phyloP scores from a whole-genome alignment of 148 eudicot genomes.

The Vaccinium macrocarpon region DNA sequence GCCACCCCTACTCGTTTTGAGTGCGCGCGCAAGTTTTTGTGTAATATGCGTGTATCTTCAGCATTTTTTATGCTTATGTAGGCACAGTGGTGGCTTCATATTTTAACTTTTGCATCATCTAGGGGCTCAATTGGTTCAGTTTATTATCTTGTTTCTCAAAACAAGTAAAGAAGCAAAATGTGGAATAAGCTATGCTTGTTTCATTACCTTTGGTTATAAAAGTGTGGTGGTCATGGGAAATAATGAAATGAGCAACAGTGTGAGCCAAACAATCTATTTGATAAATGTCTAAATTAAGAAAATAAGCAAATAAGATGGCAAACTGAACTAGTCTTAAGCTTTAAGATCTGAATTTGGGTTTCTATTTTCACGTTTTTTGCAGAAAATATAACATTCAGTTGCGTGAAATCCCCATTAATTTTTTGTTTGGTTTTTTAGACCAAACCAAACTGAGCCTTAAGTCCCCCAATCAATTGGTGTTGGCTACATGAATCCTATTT shows the following conservation, averaged over 20 bases:
- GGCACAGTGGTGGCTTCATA: not conserved
- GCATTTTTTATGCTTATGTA: not conserved
- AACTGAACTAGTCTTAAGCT: not conserved
- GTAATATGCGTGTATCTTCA: no score
- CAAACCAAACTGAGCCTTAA: no score
- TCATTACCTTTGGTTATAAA: not conserved
- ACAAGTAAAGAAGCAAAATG: not conserved
- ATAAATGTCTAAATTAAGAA: not conserved
- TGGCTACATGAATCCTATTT: no score
- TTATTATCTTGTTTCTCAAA: not conserved
- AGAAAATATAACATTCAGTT: not conserved
- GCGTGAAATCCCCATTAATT: not conserved
- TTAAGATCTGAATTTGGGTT: not conserved
- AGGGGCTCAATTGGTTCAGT: not conserved
- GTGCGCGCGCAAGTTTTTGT: no score
- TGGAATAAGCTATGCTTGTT: not conserved
- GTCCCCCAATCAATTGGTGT: no score
- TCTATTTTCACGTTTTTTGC: not conserved
- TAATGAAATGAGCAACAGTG: not conserved
- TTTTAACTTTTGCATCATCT: not conserved
- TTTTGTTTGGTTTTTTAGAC: not conserved
- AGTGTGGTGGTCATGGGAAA: not conserved
- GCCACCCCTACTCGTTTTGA: no score
- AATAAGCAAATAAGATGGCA: not conserved
- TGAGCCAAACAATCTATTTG: not conserved